Evolutionary conservation across 768 basidiomycete genomes (phyloP).

Genomic region (Lyophyllum decastes): DNA sequence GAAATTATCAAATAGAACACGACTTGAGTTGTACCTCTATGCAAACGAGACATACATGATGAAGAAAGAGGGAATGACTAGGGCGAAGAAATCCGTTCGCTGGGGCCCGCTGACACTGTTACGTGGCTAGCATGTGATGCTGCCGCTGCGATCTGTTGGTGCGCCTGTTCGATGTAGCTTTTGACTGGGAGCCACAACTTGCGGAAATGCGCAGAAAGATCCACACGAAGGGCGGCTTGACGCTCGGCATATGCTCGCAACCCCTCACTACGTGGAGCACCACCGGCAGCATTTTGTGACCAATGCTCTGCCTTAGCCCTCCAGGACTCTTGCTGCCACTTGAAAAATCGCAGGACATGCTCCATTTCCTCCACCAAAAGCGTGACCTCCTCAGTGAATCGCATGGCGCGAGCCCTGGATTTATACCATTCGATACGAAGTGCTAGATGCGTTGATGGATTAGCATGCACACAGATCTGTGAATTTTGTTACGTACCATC

Average conservation of each 20-base stretch:
- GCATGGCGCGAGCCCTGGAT: constrained; percentile 3
- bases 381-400: constrained; percentile 4
- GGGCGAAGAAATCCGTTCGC: too few relatives aligned
- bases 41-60: too few relatives aligned
- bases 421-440: constrained; percentile 15
- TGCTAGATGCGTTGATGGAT: background rate
- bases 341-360: background rate
- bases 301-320: background rate
- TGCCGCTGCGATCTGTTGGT: background rate
- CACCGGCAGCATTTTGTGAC: background rate
- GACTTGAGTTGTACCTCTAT: too few relatives aligned
- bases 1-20: too few relatives aligned
- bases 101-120: too few relatives aligned
- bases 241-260: background rate
- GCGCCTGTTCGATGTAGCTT: background rate
- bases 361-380: constrained; percentile 8
- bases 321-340: background rate
- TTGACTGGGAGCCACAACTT: background rate
- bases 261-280: background rate
- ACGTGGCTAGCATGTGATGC: background rate
- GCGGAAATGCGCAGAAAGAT: background rate
- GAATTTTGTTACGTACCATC: background rate
- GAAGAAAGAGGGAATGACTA: too few relatives aligned
- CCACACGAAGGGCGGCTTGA: background rate
- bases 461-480: background rate